Conservation (phyloP, 2,329 filamentous ascomycete genomes). For the Trichoderma arundinaceum region DNA sequence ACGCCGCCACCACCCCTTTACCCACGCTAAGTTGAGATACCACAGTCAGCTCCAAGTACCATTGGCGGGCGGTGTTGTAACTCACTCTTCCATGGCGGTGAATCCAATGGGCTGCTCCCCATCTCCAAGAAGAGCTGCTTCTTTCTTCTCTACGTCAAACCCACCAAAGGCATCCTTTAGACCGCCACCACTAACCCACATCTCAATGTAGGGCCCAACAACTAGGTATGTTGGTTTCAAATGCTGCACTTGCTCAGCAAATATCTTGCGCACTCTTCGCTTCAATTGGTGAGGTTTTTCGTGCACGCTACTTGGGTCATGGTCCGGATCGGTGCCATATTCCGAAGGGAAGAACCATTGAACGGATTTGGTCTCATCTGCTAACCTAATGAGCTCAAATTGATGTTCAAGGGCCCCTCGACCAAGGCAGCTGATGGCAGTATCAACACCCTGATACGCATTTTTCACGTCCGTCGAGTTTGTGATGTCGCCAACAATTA, state of each 20-base stretch:
- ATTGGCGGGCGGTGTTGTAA: background rate
- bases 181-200: constrained; percentile 46
- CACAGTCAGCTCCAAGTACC: background rate
- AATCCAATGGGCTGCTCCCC: constrained; percentile 68
- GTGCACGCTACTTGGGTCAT: constrained; percentile 58
- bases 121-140: constrained; percentile 65
- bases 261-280: constrained; percentile 67
- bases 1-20: constrained; percentile 65
- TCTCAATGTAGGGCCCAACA: constrained; percentile 71
- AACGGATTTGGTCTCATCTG: constrained; percentile 59
- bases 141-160: constrained; percentile 63
- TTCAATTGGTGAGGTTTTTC: constrained; percentile 75
- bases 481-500: constrained; percentile 48
- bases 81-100: constrained; percentile 74
- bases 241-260: constrained; percentile 58
- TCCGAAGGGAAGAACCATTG: constrained; percentile 71
- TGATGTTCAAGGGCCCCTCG: constrained; percentile 66
- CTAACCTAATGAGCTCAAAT: constrained; percentile 64
- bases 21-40: constrained; percentile 59
- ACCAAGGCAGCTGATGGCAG: constrained; percentile 68
- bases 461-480: constrained; percentile 53
- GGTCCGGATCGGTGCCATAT: constrained; percentile 70
- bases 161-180: constrained; percentile 49
- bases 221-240: constrained; percentile 71
- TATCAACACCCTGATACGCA: constrained; percentile 67